Evolutionary conservation across 176 grass and related monocot genomes (phyloP).

Genomic region (Carex myosuroides): DNA sequence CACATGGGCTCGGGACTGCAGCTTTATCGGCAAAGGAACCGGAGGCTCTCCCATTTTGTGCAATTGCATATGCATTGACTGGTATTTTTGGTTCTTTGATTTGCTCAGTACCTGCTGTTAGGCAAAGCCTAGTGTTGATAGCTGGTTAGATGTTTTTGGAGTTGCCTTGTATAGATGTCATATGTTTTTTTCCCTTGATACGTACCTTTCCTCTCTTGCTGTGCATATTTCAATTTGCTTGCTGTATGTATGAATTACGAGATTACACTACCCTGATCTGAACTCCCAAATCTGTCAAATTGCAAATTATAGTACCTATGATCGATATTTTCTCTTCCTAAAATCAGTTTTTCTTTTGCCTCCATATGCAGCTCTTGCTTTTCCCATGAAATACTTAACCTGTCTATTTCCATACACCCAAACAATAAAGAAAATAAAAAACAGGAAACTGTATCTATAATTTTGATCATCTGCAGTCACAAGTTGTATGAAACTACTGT

Average conservation of each 20-base stretch:
- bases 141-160: conserved; percentile 32
- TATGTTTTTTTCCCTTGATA: neutral
- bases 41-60: conserved; percentile 87
- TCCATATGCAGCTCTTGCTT: neutral
- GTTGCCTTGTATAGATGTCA: neutral
- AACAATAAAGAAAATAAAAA: neutral
- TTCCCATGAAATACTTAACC: neutral
- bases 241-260: neutral
- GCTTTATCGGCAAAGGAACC: conserved; percentile 90
- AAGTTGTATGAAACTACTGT: neutral
- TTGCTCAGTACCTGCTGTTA: conserved; percentile 67
- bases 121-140: conserved; percentile 73
- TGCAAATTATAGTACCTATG: neutral
- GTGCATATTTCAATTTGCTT: conserved; percentile 8
- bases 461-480: neutral
- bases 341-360: neutral
- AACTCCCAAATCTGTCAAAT: neutral
- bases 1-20: conserved; percentile 85
- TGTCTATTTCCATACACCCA: neutral
- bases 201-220: neutral
- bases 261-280: neutral
- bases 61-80: conserved; percentile 74
- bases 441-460: neutral
- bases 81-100: conserved; percentile 73
- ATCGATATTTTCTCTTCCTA: neutral